Percentiles rank a stretch among this genome's conserved stretches.
Evolutionary conservation across 1,139 yeast species (phyloP).

Genomic region (Pichia sp.): DNA sequence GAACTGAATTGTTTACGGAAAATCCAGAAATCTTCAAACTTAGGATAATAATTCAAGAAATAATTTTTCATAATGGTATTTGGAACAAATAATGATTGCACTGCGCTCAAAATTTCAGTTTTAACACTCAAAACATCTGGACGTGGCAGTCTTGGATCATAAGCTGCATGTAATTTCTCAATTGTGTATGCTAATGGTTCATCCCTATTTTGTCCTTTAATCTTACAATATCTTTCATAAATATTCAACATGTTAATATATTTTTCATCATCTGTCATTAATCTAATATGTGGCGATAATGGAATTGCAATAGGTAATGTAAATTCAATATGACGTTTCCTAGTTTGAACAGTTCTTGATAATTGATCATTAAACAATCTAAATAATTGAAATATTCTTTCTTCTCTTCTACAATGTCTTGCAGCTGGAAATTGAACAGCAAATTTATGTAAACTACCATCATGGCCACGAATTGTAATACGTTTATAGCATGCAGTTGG

Average conservation of each 20-base stretch:
- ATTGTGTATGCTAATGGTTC: conserved; percentile 85
- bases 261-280: conserved; percentile 76
- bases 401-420: conserved; percentile 95
- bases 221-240: conserved; percentile 82
- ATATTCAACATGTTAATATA: conserved; percentile 79
- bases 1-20: conserved; percentile 94
- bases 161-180: conserved; percentile 85
- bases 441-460: conserved; percentile 86
- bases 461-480: conserved; percentile 85
- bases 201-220: conserved; percentile 71
- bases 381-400: conserved; percentile 85
- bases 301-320: conserved; percentile 92
- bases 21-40: conserved; percentile 93
- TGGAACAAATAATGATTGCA: conserved; percentile 84
- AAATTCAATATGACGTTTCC: conserved; percentile 79
- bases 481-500: conserved; percentile 90
- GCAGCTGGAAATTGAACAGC: conserved; percentile 98
- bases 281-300: conserved; percentile 87
- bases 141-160: conserved; percentile 85
- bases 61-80: conserved; percentile 72
- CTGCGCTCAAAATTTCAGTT: conserved; percentile 84
- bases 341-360: conserved; percentile 75
- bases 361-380: conserved; percentile 80
- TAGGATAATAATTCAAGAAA: conserved; percentile 56
- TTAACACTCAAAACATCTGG: conserved; percentile 86